Evolutionary conservation across 1,284 basidiomycete genomes (phyloP), one percentile per base, ranked within the genome.

Genomic region (Marasmius oreades): DNA sequence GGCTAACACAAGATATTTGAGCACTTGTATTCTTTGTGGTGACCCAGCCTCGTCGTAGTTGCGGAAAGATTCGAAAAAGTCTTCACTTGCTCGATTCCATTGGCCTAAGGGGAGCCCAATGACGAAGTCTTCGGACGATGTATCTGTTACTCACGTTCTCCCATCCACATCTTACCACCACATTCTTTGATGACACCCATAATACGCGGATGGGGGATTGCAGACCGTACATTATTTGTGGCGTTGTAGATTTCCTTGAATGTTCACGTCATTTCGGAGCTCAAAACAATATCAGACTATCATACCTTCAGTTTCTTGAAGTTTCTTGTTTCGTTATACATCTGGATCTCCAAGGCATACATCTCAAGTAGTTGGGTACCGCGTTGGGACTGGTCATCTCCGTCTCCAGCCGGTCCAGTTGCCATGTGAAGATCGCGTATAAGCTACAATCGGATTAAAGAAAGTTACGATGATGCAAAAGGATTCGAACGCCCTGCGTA

Each of bases 161-260:
- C 93, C 97, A 99, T 99, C 93, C 97, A 98, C 97, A 99, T 99
- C 76, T 99, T 99, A 7, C 97, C 97, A 12, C 97, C 97, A 63
- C 96, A 98, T 72, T 99, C 97, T 67, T 95, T 93, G 73, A 99
- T 99, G 54, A 98, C 92, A 53, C 96, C 97, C 90, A 98, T 95
- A 67, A 99, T 98, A 24, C 95, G 86, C 7, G 97, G 97, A 74
- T 99, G 97, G 10, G 96, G 95, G 59, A 99, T 98, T 7, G 97
- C 97, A 33, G 94, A 96, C 54, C 92, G 90, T 56, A 99, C 93
- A 54, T 87, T 84, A 63, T 92, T 90, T 1, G 94, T 91, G 5
- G 95, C 94, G 62, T 97, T 93, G 75, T 99, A 99, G 53, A 98
- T 97, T 72, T 98, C 93, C 93, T 95, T 66, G 22, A 48, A 37